Base-by-base conservation (phyloP, 768 basidiomycete species). In the Boletus vinaceobasis region DNA sequence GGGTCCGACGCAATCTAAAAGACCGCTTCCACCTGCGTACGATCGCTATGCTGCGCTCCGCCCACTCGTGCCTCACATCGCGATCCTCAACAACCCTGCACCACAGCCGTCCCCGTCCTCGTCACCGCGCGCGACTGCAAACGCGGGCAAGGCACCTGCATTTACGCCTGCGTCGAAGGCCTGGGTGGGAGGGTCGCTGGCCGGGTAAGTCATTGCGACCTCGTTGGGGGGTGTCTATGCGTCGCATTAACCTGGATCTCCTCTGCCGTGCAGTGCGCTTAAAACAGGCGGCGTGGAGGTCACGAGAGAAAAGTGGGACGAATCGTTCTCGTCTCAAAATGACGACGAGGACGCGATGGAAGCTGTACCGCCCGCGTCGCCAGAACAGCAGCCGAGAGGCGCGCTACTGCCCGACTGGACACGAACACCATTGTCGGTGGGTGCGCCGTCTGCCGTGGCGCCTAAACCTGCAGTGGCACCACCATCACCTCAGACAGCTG, bases 141-240 rank as follows among this genome's bases (percentile, higher is more conserved):
- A 85, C 58, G 86, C 85, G 2, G 95, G 93, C 2, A 88, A 84
- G 60, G 93, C 93, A 0, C 95, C 96, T 0, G 88, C 90, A 0
- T 98, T 96, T 72, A 74, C 86, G 4, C 88, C 93, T 1, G 84
- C 86, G 1, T 77, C 85, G 33, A 77, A 95, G 73, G 80, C 87
- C 0, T 99, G 96, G 96, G 85, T 99, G 11, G 96, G 96, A 5
- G 96, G 93, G 0, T 93, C 91, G 21, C 68, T 98, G 19, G 92
- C 94, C 3, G 96, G 95, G 88, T 93, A 70, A 59, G 85, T 78
- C 35, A 11, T 27, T 40, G 0, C 46, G 38, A 35, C 59, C 50
- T 8, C 2, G 38, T 9, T 39, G 2, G 46, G 7, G 32, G 13
- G 2, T 3, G n/a, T 49, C 9, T 21, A 5, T 15, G 6, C 21